Evolutionary conservation across 805 yeast species (phyloP), one percentile per base, ranked within the genome.

Genomic region (Barnettozyma botsteinii): DNA sequence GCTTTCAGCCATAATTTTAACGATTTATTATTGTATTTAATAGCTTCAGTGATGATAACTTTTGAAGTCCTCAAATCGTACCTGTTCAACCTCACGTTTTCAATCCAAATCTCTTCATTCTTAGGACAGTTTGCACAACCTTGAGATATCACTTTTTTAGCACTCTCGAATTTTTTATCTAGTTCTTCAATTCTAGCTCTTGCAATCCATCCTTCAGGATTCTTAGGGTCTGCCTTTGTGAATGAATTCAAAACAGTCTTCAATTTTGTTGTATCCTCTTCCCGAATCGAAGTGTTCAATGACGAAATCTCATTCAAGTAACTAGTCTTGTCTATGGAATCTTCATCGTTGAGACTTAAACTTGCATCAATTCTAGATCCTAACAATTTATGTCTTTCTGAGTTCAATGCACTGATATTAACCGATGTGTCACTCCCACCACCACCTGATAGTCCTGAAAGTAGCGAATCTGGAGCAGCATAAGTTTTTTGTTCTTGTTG

Each of bases 121-220:
- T 63, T 65, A 0, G 88, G 85, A 48, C 89, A 77, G 31, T 65
- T 65, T 5, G 64, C 66, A 52, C 96, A 84, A 2, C 95, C 98
- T 54, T 85, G 77, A n/a, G 67, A 67, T 7, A 88, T 80, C 13
- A 84, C 45, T 18, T 61, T 61, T 38, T 73, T 72, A 0, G 98
- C 96, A 12, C 60, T 60, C 5, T 62, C 62, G 39, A 67, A 65
- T 37, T 77, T 78, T 32, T 70, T 69, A 1, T 80, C 81, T 33
- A 70, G 72, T 48, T 76, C 82, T 54, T 91, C 98, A 9, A 87
- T 56, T 34, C 86, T 62, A 0, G 96, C 94, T 35, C 87, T 75
- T 0, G 94, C 86, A 18, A 91, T 83, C 95, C 96, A 91, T 5
- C 83, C 85, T 35, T 75, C 74, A 0, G 95, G 74, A 42, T 79